Evolutionary conservation across 495 filamentous ascomycete genomes (phyloP).

Genomic region (Penicillium cinerascens): DNA sequence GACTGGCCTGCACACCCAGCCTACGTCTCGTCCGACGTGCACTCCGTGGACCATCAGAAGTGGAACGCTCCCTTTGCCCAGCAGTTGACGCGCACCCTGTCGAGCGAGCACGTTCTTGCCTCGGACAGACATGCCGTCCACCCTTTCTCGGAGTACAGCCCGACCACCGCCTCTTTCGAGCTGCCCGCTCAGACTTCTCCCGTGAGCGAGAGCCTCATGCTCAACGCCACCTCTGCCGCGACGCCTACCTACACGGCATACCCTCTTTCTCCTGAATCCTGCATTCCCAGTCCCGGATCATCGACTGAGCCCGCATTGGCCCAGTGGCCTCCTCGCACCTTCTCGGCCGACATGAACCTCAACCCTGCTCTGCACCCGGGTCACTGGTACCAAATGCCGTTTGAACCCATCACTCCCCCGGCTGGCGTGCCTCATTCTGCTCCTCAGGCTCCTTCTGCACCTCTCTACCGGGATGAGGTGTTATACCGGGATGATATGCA

Average conservation of each 20-base stretch:
- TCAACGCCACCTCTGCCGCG: slow-evolving; percentile 21
- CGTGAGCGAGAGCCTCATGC: slow-evolving; percentile 10
- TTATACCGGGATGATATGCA: slow-evolving; percentile 27
- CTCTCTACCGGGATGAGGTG: slow-evolving; percentile 28
- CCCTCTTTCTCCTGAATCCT: slow-evolving; percentile 27
- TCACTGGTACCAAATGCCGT: slow-evolving; percentile 36
- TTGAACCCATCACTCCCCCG: slow-evolving; percentile 29
- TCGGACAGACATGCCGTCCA: slow-evolving; percentile 17
- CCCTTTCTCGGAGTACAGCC: slow-evolving; percentile 11
- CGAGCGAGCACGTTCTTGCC: slow-evolving; percentile 22
- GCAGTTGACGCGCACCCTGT: slow-evolving; percentile 26
- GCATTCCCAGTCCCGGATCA: slow-evolving; percentile 21
- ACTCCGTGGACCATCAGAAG: slow-evolving; percentile 9
- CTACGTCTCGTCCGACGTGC: slow-evolving; percentile 16
- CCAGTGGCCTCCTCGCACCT: slow-evolving; percentile 19
- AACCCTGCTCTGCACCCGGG: slow-evolving; percentile 18
- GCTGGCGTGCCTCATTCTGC: slow-evolving; percentile 25
- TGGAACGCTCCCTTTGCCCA: slow-evolving; percentile 25
- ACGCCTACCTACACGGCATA: slow-evolving; percentile 24
- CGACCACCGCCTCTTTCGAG: slow-evolving; percentile 29
- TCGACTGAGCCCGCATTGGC: slow-evolving; percentile 10
- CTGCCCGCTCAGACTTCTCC: slow-evolving; percentile 31
- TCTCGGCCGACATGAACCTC: slow-evolving; percentile 25
- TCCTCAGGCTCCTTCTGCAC: too few relatives aligned
- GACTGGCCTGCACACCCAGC: slow-evolving; percentile 15